These are phyloP conservation scores for Micractinium sp. DNA, from an alignment of 139 green algal species.

Conservation along the genomic window DNA sequence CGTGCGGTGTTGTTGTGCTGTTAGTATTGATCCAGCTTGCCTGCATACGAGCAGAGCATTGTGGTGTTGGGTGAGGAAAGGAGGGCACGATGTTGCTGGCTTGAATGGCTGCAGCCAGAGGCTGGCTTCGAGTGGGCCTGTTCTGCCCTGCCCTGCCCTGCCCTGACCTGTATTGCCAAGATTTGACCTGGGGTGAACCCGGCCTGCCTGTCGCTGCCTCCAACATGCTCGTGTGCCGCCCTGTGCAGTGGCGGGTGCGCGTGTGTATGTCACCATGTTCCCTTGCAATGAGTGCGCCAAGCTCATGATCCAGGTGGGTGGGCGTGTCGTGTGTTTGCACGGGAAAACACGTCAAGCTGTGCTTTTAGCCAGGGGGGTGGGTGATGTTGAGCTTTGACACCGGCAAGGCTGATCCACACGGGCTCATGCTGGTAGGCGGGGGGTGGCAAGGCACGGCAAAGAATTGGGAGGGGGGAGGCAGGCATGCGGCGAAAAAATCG, in stretches of 20 bases:
- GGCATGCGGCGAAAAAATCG: background rate
- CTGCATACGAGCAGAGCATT: too few relatives aligned
- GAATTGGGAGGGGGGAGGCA: too few relatives aligned
- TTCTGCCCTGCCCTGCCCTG: background rate
- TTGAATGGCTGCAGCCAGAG: too few relatives aligned
- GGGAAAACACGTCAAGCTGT: background rate
- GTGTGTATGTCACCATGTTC: conserved; percentile 98
- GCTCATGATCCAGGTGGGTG: conserved; percentile 90
- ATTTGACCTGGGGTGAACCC: too few relatives aligned
- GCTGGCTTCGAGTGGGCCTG: too few relatives aligned
- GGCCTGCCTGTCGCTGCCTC: too few relatives aligned
- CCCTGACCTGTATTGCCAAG: too few relatives aligned
- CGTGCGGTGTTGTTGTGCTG: background rate
- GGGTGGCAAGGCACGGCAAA: too few relatives aligned
- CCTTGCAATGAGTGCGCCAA: conserved; percentile 99
- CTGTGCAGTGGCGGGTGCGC: conserved; percentile 34
- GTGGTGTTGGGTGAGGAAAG: too few relatives aligned
- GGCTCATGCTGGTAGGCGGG: background rate
- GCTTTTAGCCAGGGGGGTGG: too few relatives aligned
- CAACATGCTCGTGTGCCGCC: background rate
- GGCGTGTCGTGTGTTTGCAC: background rate
- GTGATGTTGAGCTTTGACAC: too few relatives aligned
- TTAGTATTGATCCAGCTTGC: background rate
- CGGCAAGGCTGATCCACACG: background rate
- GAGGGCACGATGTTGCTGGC: too few relatives aligned